Evolutionary conservation across 257 asterid species (phyloP).

Genomic region (Orobanche coerulescens): DNA sequence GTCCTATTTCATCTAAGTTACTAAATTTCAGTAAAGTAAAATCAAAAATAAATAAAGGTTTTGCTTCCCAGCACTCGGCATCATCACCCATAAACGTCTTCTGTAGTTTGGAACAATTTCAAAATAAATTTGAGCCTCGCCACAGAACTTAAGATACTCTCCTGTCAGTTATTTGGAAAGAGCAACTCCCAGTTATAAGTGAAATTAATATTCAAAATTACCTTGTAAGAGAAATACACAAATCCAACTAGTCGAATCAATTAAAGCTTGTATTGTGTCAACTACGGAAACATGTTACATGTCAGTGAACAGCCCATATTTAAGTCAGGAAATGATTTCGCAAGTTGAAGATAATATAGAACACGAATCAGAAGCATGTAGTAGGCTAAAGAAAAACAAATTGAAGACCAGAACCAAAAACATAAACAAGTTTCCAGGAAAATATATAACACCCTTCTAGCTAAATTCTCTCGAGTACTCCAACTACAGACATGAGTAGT

Average conservation of each 20-base stretch:
- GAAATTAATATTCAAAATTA: not conserved
- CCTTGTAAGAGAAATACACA: not conserved
- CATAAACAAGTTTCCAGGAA: not conserved
- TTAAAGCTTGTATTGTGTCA: not conserved
- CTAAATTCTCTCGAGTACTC: not conserved
- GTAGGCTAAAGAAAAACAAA: constrained; percentile 2
- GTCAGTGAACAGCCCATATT: constrained; percentile 9
- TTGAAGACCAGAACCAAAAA: constrained; percentile 6
- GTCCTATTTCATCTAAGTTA: constrained; percentile 10
- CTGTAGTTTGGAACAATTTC: constrained; percentile 9
- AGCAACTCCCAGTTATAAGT: not conserved
- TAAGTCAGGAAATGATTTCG: constrained; percentile 10
- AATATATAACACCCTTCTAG: not conserved
- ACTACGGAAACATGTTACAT: constrained; percentile 8
- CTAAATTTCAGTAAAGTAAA: not conserved
- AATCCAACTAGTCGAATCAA: constrained; percentile 11
- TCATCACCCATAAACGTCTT: constrained; percentile 7
- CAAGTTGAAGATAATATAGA: constrained; percentile 16
- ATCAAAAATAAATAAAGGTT: not conserved
- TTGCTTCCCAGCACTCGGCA: constrained; percentile 13
- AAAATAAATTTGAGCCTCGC: constrained; percentile 7
- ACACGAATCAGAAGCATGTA: constrained; percentile 13
- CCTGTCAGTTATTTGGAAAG: constrained; percentile 6
- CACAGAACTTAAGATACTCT: constrained; percentile 7
- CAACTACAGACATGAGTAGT: constrained; percentile 1